Percentiles rank a stretch among this genome's conserved stretches.
Conservation (phyloP, 768 basidiomycete genomes). For the Mycena haematopus region DNA sequence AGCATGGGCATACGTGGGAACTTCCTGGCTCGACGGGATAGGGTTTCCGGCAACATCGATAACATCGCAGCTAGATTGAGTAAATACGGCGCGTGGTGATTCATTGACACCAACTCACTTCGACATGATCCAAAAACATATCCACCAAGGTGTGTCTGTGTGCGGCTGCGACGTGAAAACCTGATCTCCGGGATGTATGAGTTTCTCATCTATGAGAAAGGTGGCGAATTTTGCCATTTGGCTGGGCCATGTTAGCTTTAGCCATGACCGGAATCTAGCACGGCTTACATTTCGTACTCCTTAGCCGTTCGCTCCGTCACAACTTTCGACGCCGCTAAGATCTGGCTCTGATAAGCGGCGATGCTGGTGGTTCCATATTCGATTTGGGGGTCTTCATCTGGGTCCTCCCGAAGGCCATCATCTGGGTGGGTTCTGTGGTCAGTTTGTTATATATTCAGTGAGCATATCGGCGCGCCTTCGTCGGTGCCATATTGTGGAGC, state of each 20-base stretch:
- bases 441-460: too few species aligned
- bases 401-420: too few species aligned
- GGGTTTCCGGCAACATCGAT: constrained; percentile 32
- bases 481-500: too few species aligned
- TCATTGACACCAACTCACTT: too few species aligned
- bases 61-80: constrained; percentile 34
- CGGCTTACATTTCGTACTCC: not conserved
- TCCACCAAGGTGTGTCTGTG: constrained; percentile 29
- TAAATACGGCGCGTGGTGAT: too few species aligned
- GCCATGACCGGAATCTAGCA: not conserved
- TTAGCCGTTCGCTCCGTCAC: not conserved
- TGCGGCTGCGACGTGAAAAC: constrained; percentile 30
- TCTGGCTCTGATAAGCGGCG: not conserved
- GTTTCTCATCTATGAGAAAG: constrained; percentile 24
- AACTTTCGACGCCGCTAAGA: constrained; percentile 5
- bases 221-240: constrained; percentile 28
- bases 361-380: not conserved
- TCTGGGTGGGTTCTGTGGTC: too few species aligned
- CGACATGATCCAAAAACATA: constrained; percentile 18
- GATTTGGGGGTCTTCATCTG: too few species aligned
- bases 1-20: constrained; percentile 36
- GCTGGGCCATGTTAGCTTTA: constrained; percentile 11
- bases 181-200: constrained; percentile 20
- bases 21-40: not conserved
- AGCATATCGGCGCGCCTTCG: too few species aligned